Evolutionary conservation across 352 stramenopile species (phyloP), one percentile per base, ranked within the genome.

Genomic region (Globisporangium nunn): DNA sequence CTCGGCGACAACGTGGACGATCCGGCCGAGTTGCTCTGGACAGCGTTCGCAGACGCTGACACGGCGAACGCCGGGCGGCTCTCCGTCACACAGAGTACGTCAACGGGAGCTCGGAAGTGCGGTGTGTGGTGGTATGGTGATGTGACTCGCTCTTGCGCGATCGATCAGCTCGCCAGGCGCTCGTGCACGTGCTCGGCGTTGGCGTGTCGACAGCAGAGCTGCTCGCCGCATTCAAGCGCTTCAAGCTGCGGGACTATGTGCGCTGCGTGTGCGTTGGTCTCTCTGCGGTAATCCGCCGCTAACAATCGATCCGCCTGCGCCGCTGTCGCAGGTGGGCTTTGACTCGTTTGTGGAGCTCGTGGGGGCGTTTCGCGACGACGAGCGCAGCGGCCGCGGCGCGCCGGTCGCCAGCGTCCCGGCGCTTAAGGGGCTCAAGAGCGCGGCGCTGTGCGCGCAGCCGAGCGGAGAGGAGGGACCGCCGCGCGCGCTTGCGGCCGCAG

Each of bases 1-100:
- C 50, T 75, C 3, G 75, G 67, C 14, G 49, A 64, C 11, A 72
- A 85, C 6, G 66, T 85, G 8, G 82, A 93, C 56, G 75, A 90
- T 33, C 74, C 70, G 0, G 75, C 82, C 51, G 68, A 84, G 53
- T 65, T 91, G 23, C 64, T 89, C 18, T 87, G 81, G 78, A 78
- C 68, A 0, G 72, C 78, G 3, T 93, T 90, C 56, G 72, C 63
- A 5, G 64, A 81, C 18, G 77, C 69, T 0, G 80, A 89, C 23
- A 33, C 39, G 1, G 61, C 70, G 37, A 57, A 55, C 39, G 66
- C 48, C n/a, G 80, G 80, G 0, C 56, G 70, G 12, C 56, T 93
- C 15, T 72, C 78, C 1, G 30, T 81, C 10, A 56, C 63, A 5
- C 76, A 91, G 61, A 73, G 82, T 91, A 68, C 43, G 69, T 63